Base-by-base conservation (phyloP, 306 rosid genomes). In the Delonix regia region DNA sequence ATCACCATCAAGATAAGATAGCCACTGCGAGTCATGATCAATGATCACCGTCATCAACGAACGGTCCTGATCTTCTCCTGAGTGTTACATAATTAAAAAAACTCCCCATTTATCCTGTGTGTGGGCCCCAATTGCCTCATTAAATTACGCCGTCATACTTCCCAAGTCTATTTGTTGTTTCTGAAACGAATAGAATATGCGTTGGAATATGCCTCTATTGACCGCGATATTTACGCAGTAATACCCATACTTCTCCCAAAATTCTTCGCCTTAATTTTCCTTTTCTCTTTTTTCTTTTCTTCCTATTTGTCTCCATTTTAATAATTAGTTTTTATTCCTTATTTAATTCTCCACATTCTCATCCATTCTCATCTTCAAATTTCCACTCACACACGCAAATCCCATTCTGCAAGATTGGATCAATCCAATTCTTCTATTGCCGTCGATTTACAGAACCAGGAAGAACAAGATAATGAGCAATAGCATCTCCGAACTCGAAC, bases 401-500 rank as follows among this genome's bases (percentile, higher is more conserved):
- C 65, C 19, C 4, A 27, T 59, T 57, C 21, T n/a, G 19, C 0
- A 1, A 30, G 33, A 30, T 30, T 4, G 33, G 33, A 51, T 7
- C 57, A 51, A 53, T 28, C 60, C 60, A 21, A 19, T 53, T 21
- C 27, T 53, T 51, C 10, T 5, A 0, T 51, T 7, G 24, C 55
- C 22, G 11, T 21, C 60, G 19, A 53, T 53, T 9, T 21, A 27
- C 28, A 53, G 13, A 53, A 19, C 60, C 9, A 12, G 19, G 28
- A 53, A 8, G 60, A 21, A 53, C 60, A 53, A 22, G 8, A 27
- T 5, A 42, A 90, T 90, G 92, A 56, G 55, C 18, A 2, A 57
- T 11, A 76, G 74, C n/a, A 75, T 83, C 9, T 85, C 94, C 22
- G 82, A 85, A 44, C 39, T 86, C 39, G 93, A 88, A 16, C 93